Base-by-base conservation (phyloP, 2,329 filamentous ascomycete genomes). In the Monosporascus cannonballus region DNA sequence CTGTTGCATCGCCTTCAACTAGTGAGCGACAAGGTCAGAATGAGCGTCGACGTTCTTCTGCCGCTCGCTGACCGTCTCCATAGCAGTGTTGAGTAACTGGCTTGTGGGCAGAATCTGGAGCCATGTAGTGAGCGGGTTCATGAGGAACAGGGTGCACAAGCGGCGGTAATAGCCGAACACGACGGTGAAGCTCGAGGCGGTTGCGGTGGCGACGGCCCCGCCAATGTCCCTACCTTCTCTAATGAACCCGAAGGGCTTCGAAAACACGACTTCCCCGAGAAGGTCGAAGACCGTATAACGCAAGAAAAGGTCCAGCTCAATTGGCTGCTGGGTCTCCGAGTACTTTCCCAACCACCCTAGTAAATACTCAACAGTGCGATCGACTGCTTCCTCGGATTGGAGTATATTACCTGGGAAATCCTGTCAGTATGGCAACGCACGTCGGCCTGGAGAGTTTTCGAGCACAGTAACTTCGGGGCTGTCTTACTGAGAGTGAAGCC, bases 191-290 rank as follows among this genome's bases (percentile, higher is more conserved):
- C 22, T 51, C 48, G n/a, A 54, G 49, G 18, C 36, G 34, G 39
- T 34, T 37, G 5, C 38, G 38, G 45, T 54, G 9, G 38, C 44
- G 34, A 67, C 64, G 17, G 64, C 58, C 24, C 56, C 55, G 18
- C 56, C 54, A 6, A 67, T 56, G 52, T 69, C 65, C n/a, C 46
- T 54, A 1, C 60, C 67, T 22, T 61, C 50, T 18, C 61, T 59
- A 9, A 68, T 46, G 54, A 67, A 68, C 18, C 64, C 64, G 44
- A 69, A 65, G 6, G 55, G 50, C 49, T 61, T 60, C 17, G 61
- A 63, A 51, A 67, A 70, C 36, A 64, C 60, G 30, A 69, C 54
- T 39, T 69, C 65, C 6, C 67, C 68, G 36, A 67, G 53, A 27
- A 68, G 55, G 52, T 69, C 68, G 47, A 64, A 69, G 8, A 67